Conservation (phyloP, 352 stramenopile species). For the Phytophthora cactorum region DNA sequence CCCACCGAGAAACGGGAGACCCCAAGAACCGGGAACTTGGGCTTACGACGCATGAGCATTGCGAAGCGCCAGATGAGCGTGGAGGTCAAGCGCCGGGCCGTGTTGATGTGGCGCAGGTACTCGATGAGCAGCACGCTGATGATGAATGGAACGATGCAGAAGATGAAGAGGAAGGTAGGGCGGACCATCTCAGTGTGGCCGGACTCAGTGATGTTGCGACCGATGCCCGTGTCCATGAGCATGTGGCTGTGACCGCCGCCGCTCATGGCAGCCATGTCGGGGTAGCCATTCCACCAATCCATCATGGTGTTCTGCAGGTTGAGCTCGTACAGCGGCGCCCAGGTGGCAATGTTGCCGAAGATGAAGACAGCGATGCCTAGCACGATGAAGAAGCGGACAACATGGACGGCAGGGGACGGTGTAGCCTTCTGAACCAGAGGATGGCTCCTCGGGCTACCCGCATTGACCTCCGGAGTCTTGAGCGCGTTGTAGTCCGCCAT, state of each 20-base stretch:
- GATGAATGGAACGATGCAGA: conserved; percentile 68
- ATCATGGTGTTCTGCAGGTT: conserved; percentile 60
- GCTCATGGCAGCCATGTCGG: conserved; percentile 34
- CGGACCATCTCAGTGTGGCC: conserved; percentile 73
- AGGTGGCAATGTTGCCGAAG: conserved; percentile 71
- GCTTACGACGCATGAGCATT: conserved; percentile 60
- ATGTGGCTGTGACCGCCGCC: conserved; percentile 40
- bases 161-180: conserved; percentile 73
- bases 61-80: conserved; percentile 45
- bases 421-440: neutral
- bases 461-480: conserved; percentile 38
- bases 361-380: conserved; percentile 51
- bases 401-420: conserved; percentile 30
- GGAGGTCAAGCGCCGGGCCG: conserved; percentile 44
- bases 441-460: conserved; percentile 4
- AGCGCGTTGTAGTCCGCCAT: conserved; percentile 40
- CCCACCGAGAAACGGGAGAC: conserved; percentile 56
- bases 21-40: conserved; percentile 41
- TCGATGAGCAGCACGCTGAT: conserved; percentile 61
- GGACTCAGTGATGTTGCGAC: conserved; percentile 58
- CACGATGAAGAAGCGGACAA: conserved; percentile 42
- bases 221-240: conserved; percentile 53
- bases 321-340: conserved; percentile 58
- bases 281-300: conserved; percentile 68
- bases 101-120: conserved; percentile 50